Percentiles rank a stretch among this genome's conserved stretches.
These are phyloP conservation scores for Rhodotorula sp. DNA, from an alignment of 1,284 basidiomycete species.

Conservation along the genomic window DNA sequence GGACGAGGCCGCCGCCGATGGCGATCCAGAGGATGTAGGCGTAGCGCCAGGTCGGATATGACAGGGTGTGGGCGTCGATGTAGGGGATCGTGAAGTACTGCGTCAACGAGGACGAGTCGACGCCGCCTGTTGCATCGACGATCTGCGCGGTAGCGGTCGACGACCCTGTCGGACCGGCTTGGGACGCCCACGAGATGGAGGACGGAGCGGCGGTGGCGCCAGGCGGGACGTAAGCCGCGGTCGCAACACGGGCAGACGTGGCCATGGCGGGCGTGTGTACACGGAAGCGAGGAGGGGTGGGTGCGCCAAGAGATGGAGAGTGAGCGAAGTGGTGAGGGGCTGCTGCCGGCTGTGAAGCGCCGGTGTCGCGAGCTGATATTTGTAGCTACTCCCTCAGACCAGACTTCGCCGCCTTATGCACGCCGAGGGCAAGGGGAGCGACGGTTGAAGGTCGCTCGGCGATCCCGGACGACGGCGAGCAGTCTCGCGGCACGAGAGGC, in stretches of 20 bases:
- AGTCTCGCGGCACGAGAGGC: too few species aligned
- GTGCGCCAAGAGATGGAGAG: background rate
- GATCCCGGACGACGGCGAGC: too few species aligned
- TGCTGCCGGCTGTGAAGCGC: too few species aligned
- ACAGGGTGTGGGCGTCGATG: slow-evolving; percentile 52
- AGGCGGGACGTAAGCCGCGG: slow-evolving; percentile 5
- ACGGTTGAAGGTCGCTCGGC: too few species aligned
- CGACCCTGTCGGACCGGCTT: slow-evolving; percentile 4
- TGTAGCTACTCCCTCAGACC: too few species aligned
- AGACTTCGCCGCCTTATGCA: too few species aligned
- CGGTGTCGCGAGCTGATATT: too few species aligned
- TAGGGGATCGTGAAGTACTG: slow-evolving; percentile 40
- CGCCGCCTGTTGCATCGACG: slow-evolving; percentile 31
- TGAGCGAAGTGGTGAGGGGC: too few species aligned
- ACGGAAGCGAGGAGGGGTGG: background rate
- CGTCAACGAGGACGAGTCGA: slow-evolving; percentile 27
- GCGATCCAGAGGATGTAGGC: slow-evolving; percentile 53
- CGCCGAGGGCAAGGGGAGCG: too few species aligned
- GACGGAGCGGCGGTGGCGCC: background rate
- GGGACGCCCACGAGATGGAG: slow-evolving; percentile 25
- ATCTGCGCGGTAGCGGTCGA: slow-evolving; percentile 16
- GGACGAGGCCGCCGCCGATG: slow-evolving; percentile 45
- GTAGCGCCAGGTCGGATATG: slow-evolving; percentile 52
- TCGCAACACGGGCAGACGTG: background rate
- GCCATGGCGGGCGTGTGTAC: background rate